A percentile compares a stretch with the other conserved stretches of the same genome.
Conservation (phyloP, 768 basidiomycete species). For the Termitomyces sp. region DNA sequence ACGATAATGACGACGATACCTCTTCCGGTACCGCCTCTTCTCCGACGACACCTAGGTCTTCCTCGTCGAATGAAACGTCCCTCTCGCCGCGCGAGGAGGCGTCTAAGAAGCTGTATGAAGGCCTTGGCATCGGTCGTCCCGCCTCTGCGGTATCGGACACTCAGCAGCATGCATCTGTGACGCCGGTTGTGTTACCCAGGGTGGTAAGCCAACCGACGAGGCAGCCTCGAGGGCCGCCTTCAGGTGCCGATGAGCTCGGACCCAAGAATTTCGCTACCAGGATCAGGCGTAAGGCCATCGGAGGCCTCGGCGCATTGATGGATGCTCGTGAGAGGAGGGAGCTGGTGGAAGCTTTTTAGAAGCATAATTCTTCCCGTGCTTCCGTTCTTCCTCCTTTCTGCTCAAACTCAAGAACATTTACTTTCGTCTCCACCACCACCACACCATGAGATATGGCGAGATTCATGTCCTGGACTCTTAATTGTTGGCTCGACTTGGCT, state of each 20-base stretch:
- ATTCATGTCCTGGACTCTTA: slow-evolving; percentile 11
- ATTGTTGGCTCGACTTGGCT: slow-evolving; percentile 14
- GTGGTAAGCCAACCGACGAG: slow-evolving; percentile 70
- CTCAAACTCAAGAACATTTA: slow-evolving; percentile 3
- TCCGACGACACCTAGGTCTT: slow-evolving; percentile 73
- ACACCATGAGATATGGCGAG: slow-evolving; percentile 5
- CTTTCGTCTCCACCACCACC: background rate
- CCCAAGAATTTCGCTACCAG: slow-evolving; percentile 88
- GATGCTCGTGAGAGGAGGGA: slow-evolving; percentile 79
- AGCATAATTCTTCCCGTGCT: slow-evolving; percentile 5
- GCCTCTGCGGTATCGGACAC: slow-evolving; percentile 40
- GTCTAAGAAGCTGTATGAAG: slow-evolving; percentile 83
- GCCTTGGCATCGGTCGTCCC: slow-evolving; percentile 79
- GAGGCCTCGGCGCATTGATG: slow-evolving; percentile 75
- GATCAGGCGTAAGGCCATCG: slow-evolving; percentile 81
- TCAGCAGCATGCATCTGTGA: slow-evolving; percentile 32
- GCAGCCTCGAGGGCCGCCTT: slow-evolving; percentile 87
- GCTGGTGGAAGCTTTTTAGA: slow-evolving; percentile 66
- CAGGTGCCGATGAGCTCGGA: slow-evolving; percentile 80
- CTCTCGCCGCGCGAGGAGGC: slow-evolving; percentile 87
- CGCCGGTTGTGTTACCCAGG: slow-evolving; percentile 48
- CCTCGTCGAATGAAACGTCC: slow-evolving; percentile 56
- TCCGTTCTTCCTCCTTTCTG: slow-evolving; percentile 17
- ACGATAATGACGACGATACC: slow-evolving; percentile 54
- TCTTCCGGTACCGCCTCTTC: slow-evolving; percentile 62